Base-by-base conservation (phyloP, 176 grass and related monocot genomes). In the Elaeis guineensis region DNA sequence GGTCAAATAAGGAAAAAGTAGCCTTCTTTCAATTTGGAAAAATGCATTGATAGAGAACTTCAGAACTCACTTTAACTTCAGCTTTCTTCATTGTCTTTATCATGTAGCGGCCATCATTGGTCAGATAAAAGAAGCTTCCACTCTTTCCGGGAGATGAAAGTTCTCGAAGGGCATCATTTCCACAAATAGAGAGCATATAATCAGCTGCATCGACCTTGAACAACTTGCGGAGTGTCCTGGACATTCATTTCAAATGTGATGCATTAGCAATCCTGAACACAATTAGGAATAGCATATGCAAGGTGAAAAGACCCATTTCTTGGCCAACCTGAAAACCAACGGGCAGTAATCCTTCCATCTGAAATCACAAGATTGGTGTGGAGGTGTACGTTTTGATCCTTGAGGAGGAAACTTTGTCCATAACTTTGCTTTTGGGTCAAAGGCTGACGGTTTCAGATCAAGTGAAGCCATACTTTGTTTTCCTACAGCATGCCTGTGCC, bases 311-410 rank as follows among this genome's bases (percentile, higher is more conserved):
- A 44, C 35, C 8, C 9, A 3, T 44, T 11, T 44, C 35, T 44
- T 11, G 35, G 9, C 80, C 66, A 77, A 98, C 93, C 93, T 82
- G 81, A 98, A 92, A 49, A 98, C 87, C 70, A 89, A 75, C 8
- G 93, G 93, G 64, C 93, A 92, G 64, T 98, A 98, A 72, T 98
- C 93, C 69, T 92, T 98, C 93, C 93, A 98, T 80, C 64, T 84
- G 81, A 98, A 98, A 22, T 98, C 87, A 68, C 81, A 92, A 62
- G 93, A 98, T 69, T 86, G 86, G 73, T 98, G 93, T 0, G 84
- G 87, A 78, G 93, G 81, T 35, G 93, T 98, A 29, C 73, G 66
- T 80, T 98, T 98, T 61, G 87, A 87, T 75, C 93, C 93, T 91
- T 98, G 84, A 39, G 88, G 81, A 22, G 93, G 84, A 69, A 98